Base-by-base conservation (phyloP, 177 flowering plant species). In the Telopea speciosissima region DNA sequence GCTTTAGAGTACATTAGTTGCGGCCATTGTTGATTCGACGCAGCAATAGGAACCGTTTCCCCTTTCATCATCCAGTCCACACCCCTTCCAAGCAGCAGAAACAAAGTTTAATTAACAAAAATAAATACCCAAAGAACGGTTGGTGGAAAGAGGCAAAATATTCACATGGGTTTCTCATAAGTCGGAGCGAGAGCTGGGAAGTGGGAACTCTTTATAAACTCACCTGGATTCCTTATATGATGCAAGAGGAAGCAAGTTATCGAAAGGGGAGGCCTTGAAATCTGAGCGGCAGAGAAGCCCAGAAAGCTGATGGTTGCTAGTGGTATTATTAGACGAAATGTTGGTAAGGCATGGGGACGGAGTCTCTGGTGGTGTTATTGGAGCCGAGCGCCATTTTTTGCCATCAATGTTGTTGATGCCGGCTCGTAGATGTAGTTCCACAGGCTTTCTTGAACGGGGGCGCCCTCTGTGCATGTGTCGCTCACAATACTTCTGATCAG, bases 381-480 rank as follows among this genome's bases (percentile, higher is more conserved):
- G 19, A 65, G 62, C 16, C 0, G 76, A 31, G 69, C 21, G 69
- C 65, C 24, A 66, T 71, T 40, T 71, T 63, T 42, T 62, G 72
- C 63, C 64, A 70, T 44, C 69, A 31, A 60, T 71, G 59, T 58
- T 72, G 79, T 24, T 68, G 45, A 61, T 67, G 25, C 81, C 66
- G 28, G 74, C 6, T 33, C 73, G 81, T 59, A 73, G 66, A 36
- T 74, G 81, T 59, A 73, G 64, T 91, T 91, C 97, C 97, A 91
- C 97, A 87, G 72, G 96, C 93, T 89, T 92, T 92, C 93, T 90
- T 88, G 93, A 90, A 89, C 95, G 92, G 74, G 89, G 87, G 62
- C 88, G 87, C 70, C 82, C 85, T 75, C 89, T 86, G 79, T 89
- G 87, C 73, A 85, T 78, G 80, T 91, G 97, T 22, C 97, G 77